A percentile compares a stretch with the other conserved stretches of the same genome.
phyloP scores from a whole-genome alignment of 2,329 filamentous ascomycete genomes.

The Coniochaeta sp. region DNA sequence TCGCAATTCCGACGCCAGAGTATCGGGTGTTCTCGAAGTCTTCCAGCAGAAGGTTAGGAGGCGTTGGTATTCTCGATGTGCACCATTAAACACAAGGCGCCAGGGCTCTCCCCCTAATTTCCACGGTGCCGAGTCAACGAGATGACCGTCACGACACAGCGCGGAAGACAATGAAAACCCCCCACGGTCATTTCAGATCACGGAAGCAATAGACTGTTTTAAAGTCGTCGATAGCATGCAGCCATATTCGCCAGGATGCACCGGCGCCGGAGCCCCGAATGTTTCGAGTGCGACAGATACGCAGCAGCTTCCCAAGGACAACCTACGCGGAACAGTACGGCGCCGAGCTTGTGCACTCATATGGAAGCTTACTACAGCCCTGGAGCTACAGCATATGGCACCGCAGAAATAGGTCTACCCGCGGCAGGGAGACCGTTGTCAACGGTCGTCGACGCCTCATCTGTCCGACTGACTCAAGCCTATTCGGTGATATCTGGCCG shows the following conservation, averaged over 20 bases:
- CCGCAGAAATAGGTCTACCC: too few species aligned
- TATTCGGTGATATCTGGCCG: neutral
- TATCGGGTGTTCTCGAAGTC: neutral
- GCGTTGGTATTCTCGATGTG: neutral
- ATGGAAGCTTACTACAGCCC: too few species aligned
- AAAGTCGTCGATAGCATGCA: neutral
- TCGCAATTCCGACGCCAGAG: neutral
- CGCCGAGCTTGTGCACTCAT: too few species aligned
- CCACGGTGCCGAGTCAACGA: neutral
- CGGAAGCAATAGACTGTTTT: neutral
- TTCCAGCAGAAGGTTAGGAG: neutral
- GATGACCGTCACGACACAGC: too few species aligned
- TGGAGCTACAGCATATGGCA: too few species aligned
- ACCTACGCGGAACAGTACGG: neutral
- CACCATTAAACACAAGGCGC: neutral
- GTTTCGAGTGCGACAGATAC: conserved; percentile 1
- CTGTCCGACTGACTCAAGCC: too few species aligned
- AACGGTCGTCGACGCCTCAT: neutral
- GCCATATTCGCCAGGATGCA: neutral
- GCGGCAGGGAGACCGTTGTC: too few species aligned
- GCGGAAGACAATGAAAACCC: neutral
- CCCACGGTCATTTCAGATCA: neutral
- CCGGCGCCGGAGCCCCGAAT: neutral
- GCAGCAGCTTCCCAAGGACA: neutral
- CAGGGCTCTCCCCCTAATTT: too few species aligned